Evolutionary conservation across 2,329 filamentous ascomycete genomes (phyloP), one percentile per base, ranked within the genome.

Genomic region (Aspergillus sp.): DNA sequence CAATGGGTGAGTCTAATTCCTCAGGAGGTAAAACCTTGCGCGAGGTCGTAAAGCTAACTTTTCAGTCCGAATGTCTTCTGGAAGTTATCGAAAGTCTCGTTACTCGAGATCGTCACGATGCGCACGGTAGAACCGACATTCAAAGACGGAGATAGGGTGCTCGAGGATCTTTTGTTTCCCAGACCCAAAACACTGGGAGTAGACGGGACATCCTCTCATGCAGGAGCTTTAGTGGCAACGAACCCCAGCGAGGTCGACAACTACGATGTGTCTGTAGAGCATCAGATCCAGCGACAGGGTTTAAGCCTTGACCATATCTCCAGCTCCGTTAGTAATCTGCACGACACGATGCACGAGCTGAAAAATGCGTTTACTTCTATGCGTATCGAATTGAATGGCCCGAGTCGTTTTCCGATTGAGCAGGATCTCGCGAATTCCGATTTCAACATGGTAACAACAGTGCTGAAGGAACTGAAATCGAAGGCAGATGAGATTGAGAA

Each of bases 401-500:
- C 72, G 0, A 66, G 56, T 5, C 62, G 64, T 3, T 60, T 64
- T 22, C 22, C 58, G 0, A 57, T 60, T n/a, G 70, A 71, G 5
- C 63, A 63, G 13, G 53, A 53, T 7, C 49, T 58, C 2, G 54
- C 64, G 11, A 64, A 62, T 13, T 64, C 63, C 18, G 65, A 67
- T 7, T 73, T 74, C 51, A 68, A 74, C 22, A 75, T 76, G 72
- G 65, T 76, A 20, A 66, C 67, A 8, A 74, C 71, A 1, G 71
- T 75, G 1, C 52, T 76, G 42, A 74, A 68, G 56, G 73, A 76
- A 55, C 64, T 75, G n/a, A 72, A 70, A 56, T 65, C 59, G 11
- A 76, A 75, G 55, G 68, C 73, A 1, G 73, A 75, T 12, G 73
- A 75, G 42, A 74, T 74, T 18, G 74, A 76, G 53, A 72, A 67